Conservation (phyloP, 1,284 basidiomycete species). For the Pterulicium gracile region DNA sequence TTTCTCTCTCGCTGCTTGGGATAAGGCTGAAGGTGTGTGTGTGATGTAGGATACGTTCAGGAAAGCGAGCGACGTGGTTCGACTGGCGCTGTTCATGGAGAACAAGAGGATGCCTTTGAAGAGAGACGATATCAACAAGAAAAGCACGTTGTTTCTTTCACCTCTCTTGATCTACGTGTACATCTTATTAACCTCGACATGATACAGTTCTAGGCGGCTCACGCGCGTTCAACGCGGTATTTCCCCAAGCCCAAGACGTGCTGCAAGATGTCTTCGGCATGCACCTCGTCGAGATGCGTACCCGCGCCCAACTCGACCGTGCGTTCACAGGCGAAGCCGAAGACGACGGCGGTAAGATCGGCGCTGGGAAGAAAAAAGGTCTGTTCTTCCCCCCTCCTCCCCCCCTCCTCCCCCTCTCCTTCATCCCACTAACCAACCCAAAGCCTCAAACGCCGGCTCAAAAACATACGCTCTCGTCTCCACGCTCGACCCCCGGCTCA, state of each 20-base stretch:
- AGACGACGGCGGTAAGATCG: slow-evolving; percentile 26
- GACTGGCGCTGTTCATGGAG: slow-evolving; percentile 65
- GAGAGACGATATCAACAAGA: slow-evolving; percentile 71
- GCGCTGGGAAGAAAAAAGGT: slow-evolving; percentile 30
- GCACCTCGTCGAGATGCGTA: slow-evolving; percentile 65
- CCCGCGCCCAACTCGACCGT: slow-evolving; percentile 41
- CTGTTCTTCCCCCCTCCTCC: slow-evolving; percentile 2
- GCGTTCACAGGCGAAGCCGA: not conserved
- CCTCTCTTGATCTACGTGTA: not conserved
- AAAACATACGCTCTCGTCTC: slow-evolving; percentile 73
- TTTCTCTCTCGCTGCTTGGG: slow-evolving; percentile 13
- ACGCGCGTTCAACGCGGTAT: slow-evolving; percentile 46
- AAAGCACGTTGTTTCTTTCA: slow-evolving; percentile 30
- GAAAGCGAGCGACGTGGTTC: slow-evolving; percentile 55
- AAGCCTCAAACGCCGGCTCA: slow-evolving; percentile 45
- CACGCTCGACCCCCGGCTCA: slow-evolving; percentile 39
- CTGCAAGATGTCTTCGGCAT: slow-evolving; percentile 57
- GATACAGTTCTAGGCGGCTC: slow-evolving; percentile 47
- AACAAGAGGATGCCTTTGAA: slow-evolving; percentile 47
- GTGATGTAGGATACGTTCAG: slow-evolving; percentile 38
- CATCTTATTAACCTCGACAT: not conserved
- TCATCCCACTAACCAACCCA: too few relatives aligned
- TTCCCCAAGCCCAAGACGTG: slow-evolving; percentile 45
- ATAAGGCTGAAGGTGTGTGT: slow-evolving; percentile 5
- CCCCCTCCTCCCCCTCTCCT: not conserved